Evolutionary conservation across 1,139 yeast genomes (phyloP).

Genomic region (Scheffersomyces illinoinensis): DNA sequence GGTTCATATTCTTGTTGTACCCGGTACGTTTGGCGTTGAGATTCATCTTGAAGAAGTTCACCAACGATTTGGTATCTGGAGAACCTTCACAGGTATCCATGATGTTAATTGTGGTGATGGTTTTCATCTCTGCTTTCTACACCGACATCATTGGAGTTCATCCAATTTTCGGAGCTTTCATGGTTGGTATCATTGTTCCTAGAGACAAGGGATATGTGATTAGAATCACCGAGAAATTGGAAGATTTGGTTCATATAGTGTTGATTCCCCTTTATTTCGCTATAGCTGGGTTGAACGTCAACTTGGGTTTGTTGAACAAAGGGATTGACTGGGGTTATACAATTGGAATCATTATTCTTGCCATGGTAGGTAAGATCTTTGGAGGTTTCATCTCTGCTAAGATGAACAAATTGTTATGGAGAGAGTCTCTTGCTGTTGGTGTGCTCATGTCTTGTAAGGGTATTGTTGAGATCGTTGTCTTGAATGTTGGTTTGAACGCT

Average conservation of each 20-base stretch:
- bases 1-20: slow-evolving; percentile 60
- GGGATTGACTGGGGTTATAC: slow-evolving; percentile 81
- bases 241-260: slow-evolving; percentile 69
- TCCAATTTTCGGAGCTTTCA: slow-evolving; percentile 79
- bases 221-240: slow-evolving; percentile 69
- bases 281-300: slow-evolving; percentile 70
- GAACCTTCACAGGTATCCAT: slow-evolving; percentile 66
- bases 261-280: slow-evolving; percentile 79
- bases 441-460: slow-evolving; percentile 89
- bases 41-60: slow-evolving; percentile 41
- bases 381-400: slow-evolving; percentile 71
- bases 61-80: slow-evolving; percentile 54
- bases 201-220: slow-evolving; percentile 73
- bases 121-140: slow-evolving; percentile 68
- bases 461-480: slow-evolving; percentile 77
- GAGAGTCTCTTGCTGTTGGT: slow-evolving; percentile 75
- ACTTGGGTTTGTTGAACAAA: slow-evolving; percentile 58
- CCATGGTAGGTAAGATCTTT: slow-evolving; percentile 62
- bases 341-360: slow-evolving; percentile 62
- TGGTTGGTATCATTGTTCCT: slow-evolving; percentile 76
- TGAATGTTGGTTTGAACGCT: slow-evolving; percentile 71
- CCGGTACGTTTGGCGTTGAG: slow-evolving; percentile 55
- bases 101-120: slow-evolving; percentile 53
- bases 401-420: slow-evolving; percentile 61
- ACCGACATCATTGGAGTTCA: slow-evolving; percentile 83